Evolutionary conservation across 331 rosid genomes (phyloP), one percentile per base, ranked within the genome.

Genomic region (Cydonia oblonga): DNA sequence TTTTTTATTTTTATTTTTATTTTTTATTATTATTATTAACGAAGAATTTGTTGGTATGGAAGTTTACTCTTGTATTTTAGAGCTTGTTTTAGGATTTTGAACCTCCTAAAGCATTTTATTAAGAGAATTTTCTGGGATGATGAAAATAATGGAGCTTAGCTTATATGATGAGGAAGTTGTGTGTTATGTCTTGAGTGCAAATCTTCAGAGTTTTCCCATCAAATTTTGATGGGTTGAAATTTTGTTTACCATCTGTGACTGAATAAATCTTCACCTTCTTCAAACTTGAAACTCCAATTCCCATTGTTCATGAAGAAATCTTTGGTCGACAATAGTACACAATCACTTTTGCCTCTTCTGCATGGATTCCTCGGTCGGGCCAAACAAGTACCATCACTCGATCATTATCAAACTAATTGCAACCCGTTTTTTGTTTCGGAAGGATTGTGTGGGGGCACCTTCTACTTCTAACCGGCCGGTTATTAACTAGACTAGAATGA

Each of bases 31-130:
- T n/a, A n/a, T n/a, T n/a, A 38, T 76, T 44, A 69, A 74, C 76
- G 84, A 86, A 81, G 71, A 82, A 29, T 84, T 79, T 85, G 67
- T 83, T 69, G 73, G 80, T 75, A 46, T 78, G 77, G 70, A 65
- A 68, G 33, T 66, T 69, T 32, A 54, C 57, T 67, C 68, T 73
- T 60, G 81, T 60, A 33, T 63, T 77, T 67, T 73, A 78, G 80
- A 73, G 77, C 51, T 59, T 81, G 77, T 80, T 70, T 71, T 71
- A 80, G 76, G 76, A 62, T 78, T 78, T 81, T 82, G 71, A 64
- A 79, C 52, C 61, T 42, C 76, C 76, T 71, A 57, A 40, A 66
- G 38, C 78, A 22, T 16, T 68, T 60, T 10, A 19, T 16, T 35
- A 35, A 51, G 12, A 28, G 24, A 57, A 57, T 57, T 57, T 28